A percentile compares a stretch with the other conserved stretches of the same genome.
Conservation (phyloP, 768 basidiomycete genomes). For the Agaricus sinodeliciosus region DNA sequence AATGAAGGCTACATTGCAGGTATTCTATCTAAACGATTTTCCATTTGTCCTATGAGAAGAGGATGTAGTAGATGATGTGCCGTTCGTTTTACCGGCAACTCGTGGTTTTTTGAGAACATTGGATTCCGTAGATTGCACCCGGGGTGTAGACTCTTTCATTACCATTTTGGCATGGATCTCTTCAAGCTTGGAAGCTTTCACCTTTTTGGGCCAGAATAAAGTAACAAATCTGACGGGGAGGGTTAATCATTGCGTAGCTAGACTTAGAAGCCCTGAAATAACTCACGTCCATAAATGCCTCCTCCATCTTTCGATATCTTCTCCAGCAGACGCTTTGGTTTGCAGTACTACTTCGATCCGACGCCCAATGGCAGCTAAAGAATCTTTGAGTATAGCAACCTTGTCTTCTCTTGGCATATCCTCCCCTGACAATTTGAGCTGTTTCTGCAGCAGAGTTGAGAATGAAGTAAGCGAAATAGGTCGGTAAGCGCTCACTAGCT, state of each 20-base stretch:
- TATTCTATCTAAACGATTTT: slow-evolving; percentile 50
- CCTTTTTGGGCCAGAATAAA: slow-evolving; percentile 96
- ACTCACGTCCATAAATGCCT: slow-evolving; percentile 96
- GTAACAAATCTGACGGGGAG: slow-evolving; percentile 70
- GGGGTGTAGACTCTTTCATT: slow-evolving; percentile 73
- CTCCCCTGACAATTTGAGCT: slow-evolving; percentile 89
- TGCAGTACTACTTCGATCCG: slow-evolving; percentile 83
- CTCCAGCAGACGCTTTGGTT: slow-evolving; percentile 68
- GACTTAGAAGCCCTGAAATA: not conserved
- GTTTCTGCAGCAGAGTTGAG: slow-evolving; percentile 54
- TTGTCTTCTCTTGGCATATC: slow-evolving; percentile 95
- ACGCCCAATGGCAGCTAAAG: slow-evolving; percentile 86
- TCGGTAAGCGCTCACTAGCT: slow-evolving; percentile 53
- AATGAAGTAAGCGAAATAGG: slow-evolving; percentile 5
- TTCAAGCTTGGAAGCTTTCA: slow-evolving; percentile 87
- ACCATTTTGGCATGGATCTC: slow-evolving; percentile 97
- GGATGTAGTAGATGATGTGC: slow-evolving; percentile 36
- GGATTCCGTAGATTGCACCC: slow-evolving; percentile 42
- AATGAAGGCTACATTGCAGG: slow-evolving; percentile 17
- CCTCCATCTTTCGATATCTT: slow-evolving; percentile 83
- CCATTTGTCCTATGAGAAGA: slow-evolving; percentile 50
- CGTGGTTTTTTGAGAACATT: slow-evolving; percentile 53
- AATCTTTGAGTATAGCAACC: slow-evolving; percentile 92
- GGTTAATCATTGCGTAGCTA: not conserved
- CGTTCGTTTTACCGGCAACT: slow-evolving; percentile 50